These are phyloP conservation scores for Fusarium nisikadoi DNA, from an alignment of 2,329 filamentous ascomycete genomes.

Conservation along the genomic window DNA sequence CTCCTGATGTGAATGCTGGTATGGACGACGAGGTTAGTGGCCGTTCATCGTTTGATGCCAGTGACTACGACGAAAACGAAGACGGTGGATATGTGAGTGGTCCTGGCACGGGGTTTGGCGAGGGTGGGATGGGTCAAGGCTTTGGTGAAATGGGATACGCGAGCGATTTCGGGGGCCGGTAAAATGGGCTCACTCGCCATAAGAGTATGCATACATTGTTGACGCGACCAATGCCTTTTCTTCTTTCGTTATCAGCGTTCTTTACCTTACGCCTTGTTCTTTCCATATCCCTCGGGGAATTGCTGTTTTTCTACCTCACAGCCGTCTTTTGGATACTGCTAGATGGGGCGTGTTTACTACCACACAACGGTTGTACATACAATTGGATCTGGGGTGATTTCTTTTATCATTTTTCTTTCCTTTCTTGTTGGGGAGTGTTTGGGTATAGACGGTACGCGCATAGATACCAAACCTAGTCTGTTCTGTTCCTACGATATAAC, in stretches of 20 bases:
- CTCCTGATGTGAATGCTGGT: conserved; percentile 72
- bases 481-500: conserved; percentile 5
- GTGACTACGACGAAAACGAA: conserved; percentile 80
- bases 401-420: not conserved
- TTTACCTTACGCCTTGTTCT: not conserved
- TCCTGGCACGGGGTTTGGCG: conserved; percentile 68
- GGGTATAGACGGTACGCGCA: conserved; percentile 44
- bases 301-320: conserved; percentile 14
- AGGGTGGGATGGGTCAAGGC: conserved; percentile 65
- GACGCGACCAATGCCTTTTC: conserved; percentile 16
- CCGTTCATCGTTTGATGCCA: conserved; percentile 83
- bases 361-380: conserved; percentile 16
- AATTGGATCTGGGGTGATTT: conserved; percentile 10
- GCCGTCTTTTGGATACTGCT: conserved; percentile 23
- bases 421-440: conserved; percentile 24
- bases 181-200: not conserved
- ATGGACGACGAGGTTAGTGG: conserved; percentile 82
- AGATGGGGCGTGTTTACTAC: conserved; percentile 26
- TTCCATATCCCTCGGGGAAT: not conserved
- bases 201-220: conserved; percentile 8
- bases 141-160: conserved; percentile 54
- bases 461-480: conserved; percentile 46
- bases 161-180: conserved; percentile 45
- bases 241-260: conserved; percentile 21
- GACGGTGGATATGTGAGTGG: conserved; percentile 75